Percentiles rank a stretch among this genome's conserved stretches.
Conservation (phyloP, 768 basidiomycete species). For the Collybia nuda region DNA sequence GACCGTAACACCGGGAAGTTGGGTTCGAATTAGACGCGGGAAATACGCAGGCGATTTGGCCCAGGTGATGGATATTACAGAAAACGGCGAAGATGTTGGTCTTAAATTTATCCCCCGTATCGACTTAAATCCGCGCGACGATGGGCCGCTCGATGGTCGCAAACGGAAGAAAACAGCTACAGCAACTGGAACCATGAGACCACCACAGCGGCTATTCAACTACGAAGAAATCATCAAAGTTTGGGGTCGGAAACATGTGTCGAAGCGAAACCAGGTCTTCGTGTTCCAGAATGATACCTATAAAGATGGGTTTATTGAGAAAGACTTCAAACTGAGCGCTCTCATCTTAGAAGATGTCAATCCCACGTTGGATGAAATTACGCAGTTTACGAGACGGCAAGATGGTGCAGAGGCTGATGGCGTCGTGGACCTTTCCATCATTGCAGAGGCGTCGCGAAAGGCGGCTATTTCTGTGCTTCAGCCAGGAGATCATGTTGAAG, state of each 20-base stretch:
- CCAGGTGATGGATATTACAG: conserved; percentile 91
- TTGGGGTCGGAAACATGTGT: conserved; percentile 76
- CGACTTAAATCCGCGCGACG: conserved; percentile 90
- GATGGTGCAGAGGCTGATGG: conserved; percentile 67
- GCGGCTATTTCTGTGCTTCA: conserved; percentile 93
- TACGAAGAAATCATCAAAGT: conserved; percentile 89
- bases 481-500: conserved; percentile 96
- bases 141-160: conserved; percentile 57
- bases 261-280: conserved; percentile 71
- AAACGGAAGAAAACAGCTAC: conserved; percentile 74
- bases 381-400: conserved; percentile 77
- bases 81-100: conserved; percentile 90
- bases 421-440: conserved; percentile 84
- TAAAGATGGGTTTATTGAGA: conserved; percentile 93
- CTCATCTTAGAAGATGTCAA: conserved; percentile 86
- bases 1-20: conserved; percentile 80
- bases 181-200: conserved; percentile 62
- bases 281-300: conserved; percentile 94
- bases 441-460: conserved; percentile 90
- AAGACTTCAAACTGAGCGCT: conserved; percentile 84
- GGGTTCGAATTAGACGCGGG: conserved; percentile 94
- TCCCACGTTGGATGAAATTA: conserved; percentile 96
- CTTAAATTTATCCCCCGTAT: conserved; percentile 97
- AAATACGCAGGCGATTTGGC: conserved; percentile 95
- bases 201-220: conserved; percentile 92